These are phyloP conservation scores for Saitozyma podzolica DNA, from an alignment of 768 basidiomycete genomes.

Conservation along the genomic window DNA sequence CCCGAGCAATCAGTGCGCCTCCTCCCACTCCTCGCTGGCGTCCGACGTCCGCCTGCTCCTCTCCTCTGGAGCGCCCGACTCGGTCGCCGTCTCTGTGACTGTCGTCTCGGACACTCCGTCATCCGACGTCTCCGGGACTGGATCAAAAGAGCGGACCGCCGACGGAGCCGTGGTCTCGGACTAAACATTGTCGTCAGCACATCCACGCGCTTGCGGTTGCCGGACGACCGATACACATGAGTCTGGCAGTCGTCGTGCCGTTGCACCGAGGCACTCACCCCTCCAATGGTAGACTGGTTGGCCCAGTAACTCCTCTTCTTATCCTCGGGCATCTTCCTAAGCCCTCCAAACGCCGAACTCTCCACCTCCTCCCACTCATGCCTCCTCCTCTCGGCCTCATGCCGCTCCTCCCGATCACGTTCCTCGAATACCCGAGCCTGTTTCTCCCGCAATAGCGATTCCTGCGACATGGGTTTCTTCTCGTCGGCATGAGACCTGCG, in stretches of 20 bases:
- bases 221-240: background rate
- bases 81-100: constrained; percentile 17
- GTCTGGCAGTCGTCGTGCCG: background rate
- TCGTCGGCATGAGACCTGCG: background rate
- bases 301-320: constrained; percentile 14
- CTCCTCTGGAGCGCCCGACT: constrained; percentile 5
- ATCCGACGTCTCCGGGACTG: constrained; percentile 11
- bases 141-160: constrained; percentile 15
- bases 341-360: constrained; percentile 15
- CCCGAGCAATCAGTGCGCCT: background rate
- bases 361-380: constrained; percentile 39
- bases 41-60: background rate
- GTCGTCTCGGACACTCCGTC: constrained; percentile 7
- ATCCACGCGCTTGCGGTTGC: background rate
- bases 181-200: constrained; percentile 4
- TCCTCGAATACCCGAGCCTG: constrained; percentile 8
- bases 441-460: constrained; percentile 16
- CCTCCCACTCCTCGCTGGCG: constrained; percentile 4
- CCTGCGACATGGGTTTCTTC: constrained; percentile 13
- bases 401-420: constrained; percentile 22
- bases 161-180: constrained; percentile 29
- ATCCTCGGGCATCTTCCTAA: constrained; percentile 26
- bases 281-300: constrained; percentile 25
- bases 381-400: constrained; percentile 26
- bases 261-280: constrained; percentile 19